phyloP scores from a whole-genome alignment of 2,329 filamentous ascomycete species.

The Exophiala aquamarina region DNA sequence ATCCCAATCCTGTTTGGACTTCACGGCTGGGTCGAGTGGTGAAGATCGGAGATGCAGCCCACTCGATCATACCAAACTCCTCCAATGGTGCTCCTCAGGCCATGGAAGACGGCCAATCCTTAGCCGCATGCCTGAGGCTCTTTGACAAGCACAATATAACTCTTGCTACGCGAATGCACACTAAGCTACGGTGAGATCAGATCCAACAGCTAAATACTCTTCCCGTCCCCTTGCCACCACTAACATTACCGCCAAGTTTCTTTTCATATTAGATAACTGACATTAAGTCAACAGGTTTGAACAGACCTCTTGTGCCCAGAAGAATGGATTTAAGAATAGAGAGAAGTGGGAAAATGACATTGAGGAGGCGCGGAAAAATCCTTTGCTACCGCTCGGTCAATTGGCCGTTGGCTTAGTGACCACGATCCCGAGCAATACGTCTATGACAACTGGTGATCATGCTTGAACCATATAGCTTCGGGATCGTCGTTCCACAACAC shows the following conservation, averaged over 20 bases:
- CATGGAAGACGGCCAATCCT: conserved; percentile 50
- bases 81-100: conserved; percentile 50
- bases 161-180: conserved; percentile 41
- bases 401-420: not conserved
- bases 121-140: conserved; percentile 43
- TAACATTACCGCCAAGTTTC: too few relatives aligned
- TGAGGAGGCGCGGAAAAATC: not conserved
- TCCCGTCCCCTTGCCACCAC: too few relatives aligned
- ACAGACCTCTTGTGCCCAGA: not conserved
- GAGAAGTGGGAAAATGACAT: not conserved
- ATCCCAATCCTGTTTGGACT: conserved; percentile 21
- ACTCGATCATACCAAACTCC: conserved; percentile 49
- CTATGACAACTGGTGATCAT: not conserved
- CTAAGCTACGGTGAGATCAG: not conserved
- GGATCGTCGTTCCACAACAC: not conserved
- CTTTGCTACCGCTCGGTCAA: not conserved
- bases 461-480: not conserved
- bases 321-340: not conserved
- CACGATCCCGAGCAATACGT: not conserved
- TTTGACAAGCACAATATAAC: conserved; percentile 41
- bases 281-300: not conserved
- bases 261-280: too few relatives aligned
- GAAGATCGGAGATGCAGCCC: conserved; percentile 51
- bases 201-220: not conserved
- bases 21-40: conserved; percentile 44